A percentile compares a stretch with the other conserved stretches of the same genome.
phyloP scores from a whole-genome alignment of 176 grass and related monocot species.

The Luzula sylvatica region DNA sequence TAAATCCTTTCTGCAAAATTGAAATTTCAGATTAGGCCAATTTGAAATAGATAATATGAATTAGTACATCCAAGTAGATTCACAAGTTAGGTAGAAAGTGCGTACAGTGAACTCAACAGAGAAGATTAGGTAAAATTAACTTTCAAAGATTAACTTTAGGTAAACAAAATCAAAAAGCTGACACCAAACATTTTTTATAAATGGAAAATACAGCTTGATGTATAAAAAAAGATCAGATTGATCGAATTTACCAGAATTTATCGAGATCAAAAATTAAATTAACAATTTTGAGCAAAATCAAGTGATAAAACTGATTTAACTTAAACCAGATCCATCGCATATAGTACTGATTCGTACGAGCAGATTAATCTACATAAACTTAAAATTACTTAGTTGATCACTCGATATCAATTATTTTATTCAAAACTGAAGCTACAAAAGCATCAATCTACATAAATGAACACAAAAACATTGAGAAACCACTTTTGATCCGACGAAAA shows the following conservation, averaged over 20 bases:
- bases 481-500: not conserved
- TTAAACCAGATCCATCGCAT: not conserved
- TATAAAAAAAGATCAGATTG: no score
- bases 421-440: not conserved
- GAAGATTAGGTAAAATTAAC: not conserved
- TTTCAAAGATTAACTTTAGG: not conserved
- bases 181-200: not conserved
- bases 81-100: not conserved
- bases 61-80: not conserved
- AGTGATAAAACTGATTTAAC: constrained; percentile 5
- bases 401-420: not conserved
- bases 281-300: constrained; percentile 1
- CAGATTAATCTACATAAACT: not conserved
- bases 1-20: constrained; percentile 2
- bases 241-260: not conserved
- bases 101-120: constrained; percentile 2
- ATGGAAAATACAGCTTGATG: not conserved
- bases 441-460: not conserved
- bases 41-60: constrained; percentile 7
- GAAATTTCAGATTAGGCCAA: not conserved
- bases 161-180: not conserved
- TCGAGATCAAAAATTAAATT: not conserved
- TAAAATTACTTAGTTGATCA: not conserved
- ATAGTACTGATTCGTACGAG: not conserved
- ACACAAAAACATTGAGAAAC: not conserved